These are phyloP conservation scores for Arthrobotrys musiformis DNA, from an alignment of 2,329 filamentous ascomycete species.

Conservation along the genomic window DNA sequence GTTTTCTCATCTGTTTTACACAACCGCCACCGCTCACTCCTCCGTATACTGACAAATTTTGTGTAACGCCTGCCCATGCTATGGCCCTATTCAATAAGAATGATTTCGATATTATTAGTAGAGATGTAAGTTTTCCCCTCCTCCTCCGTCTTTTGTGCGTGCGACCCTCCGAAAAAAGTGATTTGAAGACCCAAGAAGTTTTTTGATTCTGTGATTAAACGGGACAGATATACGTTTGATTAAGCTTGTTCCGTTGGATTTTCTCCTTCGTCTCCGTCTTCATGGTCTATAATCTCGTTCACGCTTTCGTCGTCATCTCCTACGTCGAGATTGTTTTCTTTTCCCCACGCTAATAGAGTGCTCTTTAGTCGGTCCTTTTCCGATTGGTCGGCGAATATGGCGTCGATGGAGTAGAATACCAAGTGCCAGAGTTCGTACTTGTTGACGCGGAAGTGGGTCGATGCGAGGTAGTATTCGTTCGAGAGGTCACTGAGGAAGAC, in stretches of 20 bases:
- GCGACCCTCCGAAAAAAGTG: neutral
- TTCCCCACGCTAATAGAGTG: constrained; percentile 65
- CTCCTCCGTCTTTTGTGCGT: neutral
- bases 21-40: neutral
- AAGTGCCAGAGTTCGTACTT: constrained; percentile 67
- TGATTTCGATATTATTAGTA: constrained; percentile 34
- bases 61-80: constrained; percentile 54
- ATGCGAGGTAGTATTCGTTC: constrained; percentile 79
- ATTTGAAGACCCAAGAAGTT: neutral
- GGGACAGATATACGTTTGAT: neutral
- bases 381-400: constrained; percentile 73
- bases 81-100: constrained; percentile 49
- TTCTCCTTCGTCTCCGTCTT: neutral
- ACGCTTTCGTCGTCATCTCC: constrained; percentile 49
- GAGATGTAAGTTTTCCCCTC: constrained; percentile 36
- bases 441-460: constrained; percentile 73
- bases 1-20: neutral
- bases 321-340: constrained; percentile 39
- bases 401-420: constrained; percentile 71
- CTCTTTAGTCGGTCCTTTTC: constrained; percentile 71
- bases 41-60: constrained; percentile 22
- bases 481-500: constrained; percentile 81
- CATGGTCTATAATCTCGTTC: constrained; percentile 43
- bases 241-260: neutral
- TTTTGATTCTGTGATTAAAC: neutral